Percentiles rank a stretch among this genome's conserved stretches.
These are phyloP conservation scores for Bryoerythrophyllum caledonicum DNA, from an alignment of 225 moss, liverwort and hornwort genomes.

Conservation along the genomic window DNA sequence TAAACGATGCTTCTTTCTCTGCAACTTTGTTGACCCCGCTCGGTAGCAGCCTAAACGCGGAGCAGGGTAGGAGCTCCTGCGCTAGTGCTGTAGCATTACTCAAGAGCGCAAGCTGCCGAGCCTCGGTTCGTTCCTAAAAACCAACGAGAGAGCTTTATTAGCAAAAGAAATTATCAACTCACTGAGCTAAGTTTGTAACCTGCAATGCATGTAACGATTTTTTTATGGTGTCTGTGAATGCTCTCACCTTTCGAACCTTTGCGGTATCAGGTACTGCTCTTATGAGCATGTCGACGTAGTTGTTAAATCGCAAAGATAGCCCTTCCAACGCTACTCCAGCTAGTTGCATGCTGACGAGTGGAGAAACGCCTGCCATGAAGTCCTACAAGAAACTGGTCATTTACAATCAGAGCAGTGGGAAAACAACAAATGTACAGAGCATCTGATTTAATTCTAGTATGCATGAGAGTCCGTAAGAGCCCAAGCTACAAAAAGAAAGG, in stretches of 20 bases:
- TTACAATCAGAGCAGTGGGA: constrained; percentile 29
- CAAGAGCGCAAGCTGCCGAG: constrained; percentile 75
- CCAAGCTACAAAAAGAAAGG: no score
- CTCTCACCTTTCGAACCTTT: constrained; percentile 40
- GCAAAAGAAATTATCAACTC: neutral
- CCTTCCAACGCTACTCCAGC: constrained; percentile 75
- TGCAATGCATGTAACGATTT: neutral
- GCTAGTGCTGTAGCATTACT: constrained; percentile 81
- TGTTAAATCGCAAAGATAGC: constrained; percentile 57
- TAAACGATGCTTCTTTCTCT: constrained; percentile 27
- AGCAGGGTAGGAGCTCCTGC: constrained; percentile 65
- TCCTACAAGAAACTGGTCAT: constrained; percentile 60
- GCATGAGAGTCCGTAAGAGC: neutral
- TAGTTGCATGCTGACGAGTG: constrained; percentile 84
- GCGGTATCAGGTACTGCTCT: constrained; percentile 65
- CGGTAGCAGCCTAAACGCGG: constrained; percentile 61
- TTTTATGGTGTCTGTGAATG: neutral
- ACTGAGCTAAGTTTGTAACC: constrained; percentile 13
- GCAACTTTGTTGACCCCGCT: constrained; percentile 14
- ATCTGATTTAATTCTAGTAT: neutral
- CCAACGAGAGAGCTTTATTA: neutral
- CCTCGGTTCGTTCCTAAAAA: constrained; percentile 47
- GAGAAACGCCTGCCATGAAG: constrained; percentile 83
- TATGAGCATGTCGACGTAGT: constrained; percentile 65
- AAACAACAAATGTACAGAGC: neutral